Percentiles rank a stretch among this genome's conserved stretches.
Conservation (phyloP, 495 filamentous ascomycete species). For the Penicillium pulvis region DNA sequence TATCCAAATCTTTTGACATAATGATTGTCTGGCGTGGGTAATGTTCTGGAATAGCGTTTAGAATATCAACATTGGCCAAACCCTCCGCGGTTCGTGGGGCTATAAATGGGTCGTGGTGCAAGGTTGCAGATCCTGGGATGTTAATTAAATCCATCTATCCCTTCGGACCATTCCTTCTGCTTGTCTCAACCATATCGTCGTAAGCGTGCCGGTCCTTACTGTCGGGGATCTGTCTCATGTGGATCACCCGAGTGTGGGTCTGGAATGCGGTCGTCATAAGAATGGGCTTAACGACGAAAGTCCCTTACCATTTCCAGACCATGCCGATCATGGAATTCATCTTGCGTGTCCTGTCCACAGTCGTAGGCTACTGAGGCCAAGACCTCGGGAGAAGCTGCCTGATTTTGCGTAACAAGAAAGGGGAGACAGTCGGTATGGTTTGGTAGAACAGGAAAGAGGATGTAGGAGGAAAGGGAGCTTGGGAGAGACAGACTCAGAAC, state of each 20-base stretch:
- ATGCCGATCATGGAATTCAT: neutral
- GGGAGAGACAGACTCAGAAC: no score
- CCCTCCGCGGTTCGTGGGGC: no score
- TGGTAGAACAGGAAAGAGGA: no score
- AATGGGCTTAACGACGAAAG: neutral
- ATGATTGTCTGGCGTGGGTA: neutral
- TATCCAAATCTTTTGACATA: neutral
- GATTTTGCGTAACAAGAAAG: no score
- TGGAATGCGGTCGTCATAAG: neutral
- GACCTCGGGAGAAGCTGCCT: no score
- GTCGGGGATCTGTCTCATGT: neutral
- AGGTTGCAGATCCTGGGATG: neutral
- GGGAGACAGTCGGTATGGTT: no score
- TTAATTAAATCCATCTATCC: neutral
- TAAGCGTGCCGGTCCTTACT: neutral
- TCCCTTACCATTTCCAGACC: neutral
- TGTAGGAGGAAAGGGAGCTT: no score
- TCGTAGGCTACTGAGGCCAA: no score
- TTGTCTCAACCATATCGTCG: neutral
- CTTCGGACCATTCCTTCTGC: neutral
- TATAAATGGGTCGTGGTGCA: no score
- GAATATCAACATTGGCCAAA: neutral
- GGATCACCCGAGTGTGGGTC: neutral
- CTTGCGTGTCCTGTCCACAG: neutral
- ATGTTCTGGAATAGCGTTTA: neutral